Base-by-base conservation (phyloP, 1,284 basidiomycete genomes). In the Anthracocystis setariae region DNA sequence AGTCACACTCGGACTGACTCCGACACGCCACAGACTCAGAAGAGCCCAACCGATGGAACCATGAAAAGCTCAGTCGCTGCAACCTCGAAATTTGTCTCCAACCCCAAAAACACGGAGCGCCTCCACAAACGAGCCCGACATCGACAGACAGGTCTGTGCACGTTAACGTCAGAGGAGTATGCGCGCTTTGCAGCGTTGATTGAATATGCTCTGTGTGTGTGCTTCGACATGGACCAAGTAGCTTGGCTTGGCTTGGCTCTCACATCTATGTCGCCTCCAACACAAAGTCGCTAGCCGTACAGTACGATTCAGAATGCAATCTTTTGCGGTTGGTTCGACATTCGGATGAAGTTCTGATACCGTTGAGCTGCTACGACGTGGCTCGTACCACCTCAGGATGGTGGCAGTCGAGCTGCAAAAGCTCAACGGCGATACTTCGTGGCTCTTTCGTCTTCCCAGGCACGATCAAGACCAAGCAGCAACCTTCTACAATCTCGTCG, bases 371-470 rank as follows among this genome's bases (percentile, higher is more conserved):
- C 29, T 12, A 29, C 7, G 29, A 7, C 17, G 38, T 42, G 40
- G 23, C 40, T 23, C 40, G 20, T 23, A 20, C 40, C 23, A 20
- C 17, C 17, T 17, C 32, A 39, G 39, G 5, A 67, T 67, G 64
- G 35, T 46, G 2, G 40, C 42, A 10, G 60, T 72, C 10, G 46
- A 67, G 48, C 24, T 72, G 48, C 59, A 67, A 59, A 72, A 67
- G 44, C 59, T 72, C 50, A 72, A 72, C 35, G 69, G 64, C 33
- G 69, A 72, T 42, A 67, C 69, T 5, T 62, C 63, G 9, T 72
- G 69, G 69, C 59, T 72, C 4, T 18, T 72, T 13, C 63, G 56
- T 20, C 35, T 72, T 3, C 68, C 38, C 29, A 39, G 15, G 17
- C 18, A 17, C 20, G 9, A 3, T 13, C 18, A 15, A 8, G n/a